These are phyloP conservation scores for Albugo candida DNA, from an alignment of 352 stramenopile genomes.

Conservation along the genomic window DNA sequence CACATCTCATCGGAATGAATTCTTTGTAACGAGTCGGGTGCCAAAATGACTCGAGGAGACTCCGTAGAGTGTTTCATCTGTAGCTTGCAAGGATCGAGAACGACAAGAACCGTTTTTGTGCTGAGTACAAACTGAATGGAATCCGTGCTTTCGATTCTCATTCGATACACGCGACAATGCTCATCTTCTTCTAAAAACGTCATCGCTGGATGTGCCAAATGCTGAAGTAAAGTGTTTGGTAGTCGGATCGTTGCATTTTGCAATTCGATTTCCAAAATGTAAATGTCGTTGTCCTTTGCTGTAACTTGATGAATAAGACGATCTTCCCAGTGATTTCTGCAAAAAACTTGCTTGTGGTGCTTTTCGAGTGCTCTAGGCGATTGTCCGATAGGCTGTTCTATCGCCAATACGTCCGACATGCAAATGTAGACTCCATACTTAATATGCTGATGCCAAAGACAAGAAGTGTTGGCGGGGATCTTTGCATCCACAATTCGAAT, in stretches of 20 bases:
- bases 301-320: slow-evolving; percentile 19
- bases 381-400: slow-evolving; percentile 12
- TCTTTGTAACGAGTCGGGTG: too few relatives aligned
- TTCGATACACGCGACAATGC: too few relatives aligned
- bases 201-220: too few relatives aligned
- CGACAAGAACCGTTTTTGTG: too few relatives aligned
- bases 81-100: too few relatives aligned
- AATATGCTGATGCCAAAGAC: slow-evolving; percentile 25
- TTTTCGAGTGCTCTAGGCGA: slow-evolving; percentile 12
- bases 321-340: slow-evolving; percentile 27
- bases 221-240: too few relatives aligned
- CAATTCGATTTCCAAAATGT: slow-evolving; percentile 32
- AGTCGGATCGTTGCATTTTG: slow-evolving; percentile 4
- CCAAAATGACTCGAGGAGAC: too few relatives aligned
- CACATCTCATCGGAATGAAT: too few relatives aligned
- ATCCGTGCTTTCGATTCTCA: too few relatives aligned
- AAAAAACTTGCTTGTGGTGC: slow-evolving; percentile 20
- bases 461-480: slow-evolving; percentile 17
- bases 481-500: slow-evolving; percentile 18
- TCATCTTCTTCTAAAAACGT: too few relatives aligned
- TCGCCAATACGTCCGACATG: slow-evolving; percentile 14
- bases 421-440: slow-evolving; percentile 27
- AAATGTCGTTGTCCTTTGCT: slow-evolving; percentile 14
- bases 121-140: too few relatives aligned
- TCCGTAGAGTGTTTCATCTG: too few relatives aligned